Evolutionary conservation across 1,284 basidiomycete genomes (phyloP).

Genomic region (Ustilago loliicola): DNA sequence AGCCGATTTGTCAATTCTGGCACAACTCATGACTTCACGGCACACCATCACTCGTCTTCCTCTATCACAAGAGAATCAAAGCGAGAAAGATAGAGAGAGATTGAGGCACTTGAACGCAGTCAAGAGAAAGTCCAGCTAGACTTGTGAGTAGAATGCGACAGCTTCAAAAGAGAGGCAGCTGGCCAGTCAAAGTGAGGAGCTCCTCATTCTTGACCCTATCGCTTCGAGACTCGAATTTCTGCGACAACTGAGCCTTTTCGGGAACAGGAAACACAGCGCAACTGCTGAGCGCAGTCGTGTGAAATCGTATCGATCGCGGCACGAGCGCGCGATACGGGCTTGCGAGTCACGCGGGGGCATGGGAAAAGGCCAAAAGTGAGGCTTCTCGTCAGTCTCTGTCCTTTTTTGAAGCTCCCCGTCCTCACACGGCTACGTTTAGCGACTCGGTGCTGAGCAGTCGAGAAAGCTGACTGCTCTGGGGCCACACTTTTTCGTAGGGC

Average conservation of each 20-base stretch:
- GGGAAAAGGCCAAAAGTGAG: neutral
- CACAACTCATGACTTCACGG: neutral
- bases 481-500: neutral
- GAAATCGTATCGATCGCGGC: slow-evolving; percentile 11
- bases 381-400: slow-evolving; percentile 13
- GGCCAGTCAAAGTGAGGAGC: neutral
- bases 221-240: neutral
- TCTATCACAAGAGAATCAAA: neutral
- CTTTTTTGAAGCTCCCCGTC: neutral
- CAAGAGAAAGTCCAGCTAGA: neutral
- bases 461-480: slow-evolving; percentile 10
- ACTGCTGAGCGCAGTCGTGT: slow-evolving; percentile 9
- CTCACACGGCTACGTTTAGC: neutral
- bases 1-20: neutral
- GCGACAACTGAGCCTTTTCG: neutral
- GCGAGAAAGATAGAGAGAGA: neutral
- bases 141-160: neutral
- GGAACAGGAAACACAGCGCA: neutral
- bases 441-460: neutral
- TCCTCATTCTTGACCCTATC: neutral
- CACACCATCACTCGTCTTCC: neutral
- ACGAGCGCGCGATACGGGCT: slow-evolving; percentile 12
- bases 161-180: neutral
- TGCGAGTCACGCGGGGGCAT: neutral
- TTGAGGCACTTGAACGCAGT: neutral